These are phyloP conservation scores for Terfezia boudieri DNA, from an alignment of 495 filamentous ascomycete genomes.

Conservation along the genomic window DNA sequence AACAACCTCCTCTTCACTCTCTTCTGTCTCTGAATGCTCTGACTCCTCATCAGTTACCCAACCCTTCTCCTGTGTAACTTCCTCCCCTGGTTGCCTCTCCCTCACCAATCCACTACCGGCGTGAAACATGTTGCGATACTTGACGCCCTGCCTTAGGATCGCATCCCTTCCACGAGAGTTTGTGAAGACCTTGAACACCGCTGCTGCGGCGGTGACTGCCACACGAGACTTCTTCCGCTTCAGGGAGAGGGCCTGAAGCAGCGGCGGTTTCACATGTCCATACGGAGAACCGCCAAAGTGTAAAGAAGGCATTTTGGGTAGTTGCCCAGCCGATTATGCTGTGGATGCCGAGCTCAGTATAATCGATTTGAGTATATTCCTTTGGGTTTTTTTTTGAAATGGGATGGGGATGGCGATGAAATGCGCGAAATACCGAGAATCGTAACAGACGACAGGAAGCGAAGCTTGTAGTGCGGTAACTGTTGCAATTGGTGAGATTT, in stretches of 20 bases:
- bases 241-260: neutral
- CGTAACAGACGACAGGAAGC: too few relatives aligned
- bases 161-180: neutral
- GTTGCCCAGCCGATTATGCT: too few relatives aligned
- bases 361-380: too few relatives aligned
- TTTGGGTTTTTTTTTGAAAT: too few relatives aligned
- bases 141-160: neutral
- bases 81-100: neutral
- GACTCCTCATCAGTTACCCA: neutral
- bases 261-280: neutral
- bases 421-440: too few relatives aligned
- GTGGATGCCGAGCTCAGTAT: too few relatives aligned
- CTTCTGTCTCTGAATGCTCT: too few relatives aligned
- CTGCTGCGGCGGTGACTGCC: neutral
- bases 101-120: neutral
- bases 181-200: neutral
- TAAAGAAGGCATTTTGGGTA: too few relatives aligned
- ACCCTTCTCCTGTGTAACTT: neutral
- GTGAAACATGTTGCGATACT: neutral
- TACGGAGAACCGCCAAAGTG: neutral
- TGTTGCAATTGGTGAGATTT: too few relatives aligned
- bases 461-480: too few relatives aligned
- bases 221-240: neutral
- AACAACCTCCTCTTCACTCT: too few relatives aligned
- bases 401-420: too few relatives aligned